Conservation (phyloP, 2,329 filamentous ascomycete genomes). For the Phoma sp. region DNA sequence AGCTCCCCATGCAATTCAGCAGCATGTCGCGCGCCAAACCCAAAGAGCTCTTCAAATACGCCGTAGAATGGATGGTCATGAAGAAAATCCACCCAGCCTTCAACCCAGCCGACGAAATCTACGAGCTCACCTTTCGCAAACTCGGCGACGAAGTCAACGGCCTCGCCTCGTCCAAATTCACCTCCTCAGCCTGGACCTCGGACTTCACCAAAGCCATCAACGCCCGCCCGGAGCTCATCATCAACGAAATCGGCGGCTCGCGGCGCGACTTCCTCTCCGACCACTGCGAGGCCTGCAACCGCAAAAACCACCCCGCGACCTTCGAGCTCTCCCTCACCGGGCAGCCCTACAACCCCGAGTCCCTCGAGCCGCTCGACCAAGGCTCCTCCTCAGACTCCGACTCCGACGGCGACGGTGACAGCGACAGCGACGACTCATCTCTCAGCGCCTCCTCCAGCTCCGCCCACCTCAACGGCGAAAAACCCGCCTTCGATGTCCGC, state of each 20-base stretch:
- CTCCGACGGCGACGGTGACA: conserved; percentile 25
- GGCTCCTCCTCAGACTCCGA: conserved; percentile 40
- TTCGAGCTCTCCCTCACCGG: conserved; percentile 69
- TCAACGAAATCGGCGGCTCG: conserved; percentile 36
- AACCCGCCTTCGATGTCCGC: conserved; percentile 30
- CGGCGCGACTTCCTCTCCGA: conserved; percentile 24
- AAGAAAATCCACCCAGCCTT: conserved; percentile 78
- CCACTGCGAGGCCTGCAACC: conserved; percentile 73
- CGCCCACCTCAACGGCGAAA: conserved; percentile 28
- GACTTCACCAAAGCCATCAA: conserved; percentile 71
- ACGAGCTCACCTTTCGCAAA: conserved; percentile 71
- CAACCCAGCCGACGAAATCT: conserved; percentile 66
- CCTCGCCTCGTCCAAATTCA: conserved; percentile 72
- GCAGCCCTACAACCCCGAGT: conserved; percentile 68
- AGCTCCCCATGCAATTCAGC: conserved; percentile 73
- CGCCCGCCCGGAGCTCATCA: conserved; percentile 64
- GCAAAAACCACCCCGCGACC: conserved; percentile 70
- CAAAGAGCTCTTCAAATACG: conserved; percentile 74
- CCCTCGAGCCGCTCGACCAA: conserved; percentile 65
- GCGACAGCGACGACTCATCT: conserved; percentile 32
- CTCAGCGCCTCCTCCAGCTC: conserved; percentile 32
- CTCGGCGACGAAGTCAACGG: conserved; percentile 73
- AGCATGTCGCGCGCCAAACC: conserved; percentile 69
- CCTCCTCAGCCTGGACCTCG: conserved; percentile 71
- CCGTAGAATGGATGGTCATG: conserved; percentile 81